Evolutionary conservation across 306 rosid genomes (phyloP).

Genomic region (Dicorynia guianensis): DNA sequence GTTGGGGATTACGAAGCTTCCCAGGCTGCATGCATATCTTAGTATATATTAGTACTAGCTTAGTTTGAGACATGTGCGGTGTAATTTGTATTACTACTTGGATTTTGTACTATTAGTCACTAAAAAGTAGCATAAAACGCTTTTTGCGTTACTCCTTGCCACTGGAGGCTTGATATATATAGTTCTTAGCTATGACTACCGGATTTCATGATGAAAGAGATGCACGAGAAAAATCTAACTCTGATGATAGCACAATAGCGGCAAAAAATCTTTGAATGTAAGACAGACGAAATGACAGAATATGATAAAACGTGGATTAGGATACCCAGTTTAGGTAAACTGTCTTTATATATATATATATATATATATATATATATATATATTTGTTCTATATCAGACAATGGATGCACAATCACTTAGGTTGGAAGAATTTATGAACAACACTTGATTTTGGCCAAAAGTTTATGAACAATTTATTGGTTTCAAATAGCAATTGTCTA

Average conservation of each 20-base stretch:
- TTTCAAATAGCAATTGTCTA: conserved; percentile 23
- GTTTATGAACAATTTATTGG: neutral
- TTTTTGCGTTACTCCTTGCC: neutral
- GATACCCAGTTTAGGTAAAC: neutral
- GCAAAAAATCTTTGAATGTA: conserved; percentile 4
- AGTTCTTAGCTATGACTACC: neutral
- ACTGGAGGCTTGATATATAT: neutral
- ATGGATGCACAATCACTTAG: neutral
- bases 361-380: too few relatives aligned
- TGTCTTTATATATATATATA: too few relatives aligned
- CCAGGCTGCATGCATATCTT: too few relatives aligned
- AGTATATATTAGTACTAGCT: too few relatives aligned
- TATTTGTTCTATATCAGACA: neutral
- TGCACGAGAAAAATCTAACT: neutral
- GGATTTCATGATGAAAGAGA: neutral
- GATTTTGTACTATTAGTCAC: neutral
- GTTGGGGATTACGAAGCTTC: neutral
- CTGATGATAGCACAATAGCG: neutral
- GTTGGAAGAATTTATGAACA: conserved; percentile 6
- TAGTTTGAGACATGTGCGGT: neutral
- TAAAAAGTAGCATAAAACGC: neutral
- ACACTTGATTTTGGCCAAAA: conserved; percentile 5
- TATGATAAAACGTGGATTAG: neutral
- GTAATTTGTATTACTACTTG: neutral
- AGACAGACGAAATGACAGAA: conserved; percentile 9